These are phyloP conservation scores for Anthostomella pinea DNA, from an alignment of 2,329 filamentous ascomycete genomes.

Conservation along the genomic window DNA sequence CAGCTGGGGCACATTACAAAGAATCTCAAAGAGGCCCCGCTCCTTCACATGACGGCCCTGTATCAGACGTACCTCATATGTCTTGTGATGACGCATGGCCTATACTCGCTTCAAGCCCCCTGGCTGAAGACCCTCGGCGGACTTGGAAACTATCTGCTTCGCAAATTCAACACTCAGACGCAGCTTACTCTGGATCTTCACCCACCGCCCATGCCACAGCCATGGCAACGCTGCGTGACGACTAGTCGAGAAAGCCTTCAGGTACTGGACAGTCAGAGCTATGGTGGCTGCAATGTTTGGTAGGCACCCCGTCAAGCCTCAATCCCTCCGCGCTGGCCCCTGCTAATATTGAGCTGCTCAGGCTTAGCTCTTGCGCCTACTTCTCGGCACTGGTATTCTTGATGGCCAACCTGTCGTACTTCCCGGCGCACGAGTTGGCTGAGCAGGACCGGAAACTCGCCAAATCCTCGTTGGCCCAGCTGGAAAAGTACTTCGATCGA, in stretches of 20 bases:
- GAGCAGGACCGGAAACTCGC: slow-evolving; percentile 20
- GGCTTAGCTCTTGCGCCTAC: slow-evolving; percentile 24
- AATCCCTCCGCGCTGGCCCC: neutral
- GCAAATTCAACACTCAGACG: slow-evolving; percentile 18
- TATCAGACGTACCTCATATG: slow-evolving; percentile 37
- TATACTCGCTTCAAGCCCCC: slow-evolving; percentile 37
- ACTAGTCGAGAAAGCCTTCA: slow-evolving; percentile 22
- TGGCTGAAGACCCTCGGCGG: slow-evolving; percentile 36
- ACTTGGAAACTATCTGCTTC: slow-evolving; percentile 25
- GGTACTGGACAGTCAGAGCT: slow-evolving; percentile 14
- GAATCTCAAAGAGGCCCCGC: slow-evolving; percentile 27
- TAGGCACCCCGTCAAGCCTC: no score
- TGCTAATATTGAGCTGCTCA: no score
- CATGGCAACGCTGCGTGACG: slow-evolving; percentile 20
- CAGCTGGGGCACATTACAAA: slow-evolving; percentile 33
- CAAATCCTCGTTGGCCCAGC: slow-evolving; percentile 11
- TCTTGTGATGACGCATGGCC: slow-evolving; percentile 37
- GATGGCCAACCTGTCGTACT: slow-evolving; percentile 24
- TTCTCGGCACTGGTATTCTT: slow-evolving; percentile 27
- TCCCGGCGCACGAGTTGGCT: slow-evolving; percentile 16
- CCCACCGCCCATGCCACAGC: slow-evolving; percentile 14
- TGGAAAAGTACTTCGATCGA: slow-evolving; percentile 17
- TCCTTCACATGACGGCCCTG: slow-evolving; percentile 36
- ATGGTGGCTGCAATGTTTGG: slow-evolving; percentile 18
- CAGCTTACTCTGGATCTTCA: slow-evolving; percentile 14